Conservation (phyloP, 768 basidiomycete genomes). For the Kwoniella europaea region DNA sequence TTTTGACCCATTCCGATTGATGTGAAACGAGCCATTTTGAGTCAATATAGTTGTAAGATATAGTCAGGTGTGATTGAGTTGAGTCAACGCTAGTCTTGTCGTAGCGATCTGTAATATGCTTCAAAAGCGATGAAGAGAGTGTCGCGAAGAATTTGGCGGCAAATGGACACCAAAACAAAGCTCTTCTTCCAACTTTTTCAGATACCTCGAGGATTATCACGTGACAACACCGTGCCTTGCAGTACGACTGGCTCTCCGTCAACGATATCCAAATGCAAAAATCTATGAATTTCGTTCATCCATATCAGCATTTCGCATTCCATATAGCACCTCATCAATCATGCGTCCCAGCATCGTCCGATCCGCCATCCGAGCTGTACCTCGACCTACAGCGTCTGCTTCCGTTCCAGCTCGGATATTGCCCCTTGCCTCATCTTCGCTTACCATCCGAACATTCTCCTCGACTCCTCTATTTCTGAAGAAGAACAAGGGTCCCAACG, state of each 20-base stretch:
- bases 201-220: constrained; percentile 1
- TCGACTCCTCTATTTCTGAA: constrained; percentile 24
- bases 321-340: background rate
- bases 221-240: constrained; percentile 5
- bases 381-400: background rate
- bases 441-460: constrained; percentile 24
- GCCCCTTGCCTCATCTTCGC: background rate
- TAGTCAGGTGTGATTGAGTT: no score
- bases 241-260: no score
- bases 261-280: background rate
- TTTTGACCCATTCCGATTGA: constrained; percentile 54
- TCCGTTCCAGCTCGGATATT: constrained; percentile 1
- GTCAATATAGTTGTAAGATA: background rate
- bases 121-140: no score
- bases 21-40: constrained; percentile 54
- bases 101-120: no score
- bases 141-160: background rate
- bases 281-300: background rate
- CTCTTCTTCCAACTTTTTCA: constrained; percentile 13
- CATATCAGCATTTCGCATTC: no score
- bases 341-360: constrained; percentile 7
- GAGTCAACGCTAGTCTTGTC: no score
- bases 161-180: background rate
- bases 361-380: background rate
- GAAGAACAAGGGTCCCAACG: constrained; percentile 33